Base-by-base conservation (phyloP, 2,329 filamentous ascomycete species). In the Corynespora cassiicola region DNA sequence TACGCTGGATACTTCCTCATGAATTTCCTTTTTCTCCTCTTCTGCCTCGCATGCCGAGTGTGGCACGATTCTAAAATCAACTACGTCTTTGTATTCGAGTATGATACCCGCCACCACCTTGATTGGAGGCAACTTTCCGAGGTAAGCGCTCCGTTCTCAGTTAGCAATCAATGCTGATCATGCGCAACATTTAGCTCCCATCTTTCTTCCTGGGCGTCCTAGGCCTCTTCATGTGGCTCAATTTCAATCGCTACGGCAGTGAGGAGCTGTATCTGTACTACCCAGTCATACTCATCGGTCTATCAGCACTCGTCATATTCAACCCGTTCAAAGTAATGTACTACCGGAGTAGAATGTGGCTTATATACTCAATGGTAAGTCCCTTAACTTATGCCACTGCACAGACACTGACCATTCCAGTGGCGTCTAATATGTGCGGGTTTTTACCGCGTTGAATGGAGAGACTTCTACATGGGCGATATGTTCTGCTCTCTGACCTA, bases 401-500 rank as follows among this genome's bases (percentile, higher is more conserved):
- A n/a, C n/a, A n/a, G n/a, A n/a, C n/a, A n/a, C 68, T 75, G 47
- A 75, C 20, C 6, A 4, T 3, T 9, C 7, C 48, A 94, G 86
- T 95, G 88, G 81, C 88, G 94, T 45, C 76, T 97, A 12, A 73
- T 95, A 36, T 79, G 92, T 31, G 89, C 92, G 10, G 91, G 91
- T 4, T 66, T 95, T 14, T 96, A 95, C 59, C 90, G 90, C 2
- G 94, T 99, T 32, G 92, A 97, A 65, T 99, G 97, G 66, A 83
- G 91, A 41, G 94, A 99, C 69, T 97, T 99, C 72, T 97, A 96
- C 69, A 79, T 97, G 0, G 94, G 94, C 35, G 94, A 99, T 65
- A 96, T 97, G 77, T 96, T 95, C 68, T 97, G 92, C 69, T 97
- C 94, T 3, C 76, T 95, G 39, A 95, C 91, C 5, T 99, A 99